Percentiles rank a stretch among this genome's conserved stretches.
Evolutionary conservation across 225 moss, liverwort and hornwort genomes (phyloP).

Genomic region (Polytrichum commune): DNA sequence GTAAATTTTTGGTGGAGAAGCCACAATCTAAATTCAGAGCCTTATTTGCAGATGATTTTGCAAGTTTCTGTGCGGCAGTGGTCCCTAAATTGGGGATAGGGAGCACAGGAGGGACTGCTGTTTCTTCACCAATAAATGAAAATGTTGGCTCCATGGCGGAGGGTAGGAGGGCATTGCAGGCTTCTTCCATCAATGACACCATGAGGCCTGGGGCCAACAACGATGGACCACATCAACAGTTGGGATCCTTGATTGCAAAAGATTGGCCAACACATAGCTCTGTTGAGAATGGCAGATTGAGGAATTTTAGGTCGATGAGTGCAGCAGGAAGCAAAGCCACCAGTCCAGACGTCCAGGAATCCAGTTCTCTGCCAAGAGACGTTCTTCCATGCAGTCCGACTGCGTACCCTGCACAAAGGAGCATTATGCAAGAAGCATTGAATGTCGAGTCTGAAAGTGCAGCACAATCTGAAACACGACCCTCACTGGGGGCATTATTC

Average conservation of each 20-base stretch:
- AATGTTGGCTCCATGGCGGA: not conserved
- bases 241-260: conserved; percentile 22
- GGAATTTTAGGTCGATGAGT: conserved; percentile 23
- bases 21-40: conserved; percentile 16
- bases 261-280: conserved; percentile 34
- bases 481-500: conserved; percentile 27
- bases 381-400: not conserved
- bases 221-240: not conserved
- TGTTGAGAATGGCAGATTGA: conserved; percentile 27
- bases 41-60: conserved; percentile 35
- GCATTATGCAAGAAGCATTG: not conserved
- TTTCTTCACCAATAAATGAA: not conserved
- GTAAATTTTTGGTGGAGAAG: not conserved
- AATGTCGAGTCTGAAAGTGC: not conserved
- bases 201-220: not conserved
- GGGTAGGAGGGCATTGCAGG: too few relatives aligned
- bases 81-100: not conserved
- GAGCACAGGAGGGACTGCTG: not conserved
- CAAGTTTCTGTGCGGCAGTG: not conserved
- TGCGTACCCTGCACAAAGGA: not conserved
- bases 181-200: not conserved
- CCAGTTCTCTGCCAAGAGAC: not conserved
- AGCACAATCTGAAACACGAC: conserved; percentile 3
- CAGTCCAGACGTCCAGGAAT: not conserved
- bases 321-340: conserved; percentile 1